Conservation (phyloP, 1,284 basidiomycete species). For the Anthracocystis panici-leucophaei region DNA sequence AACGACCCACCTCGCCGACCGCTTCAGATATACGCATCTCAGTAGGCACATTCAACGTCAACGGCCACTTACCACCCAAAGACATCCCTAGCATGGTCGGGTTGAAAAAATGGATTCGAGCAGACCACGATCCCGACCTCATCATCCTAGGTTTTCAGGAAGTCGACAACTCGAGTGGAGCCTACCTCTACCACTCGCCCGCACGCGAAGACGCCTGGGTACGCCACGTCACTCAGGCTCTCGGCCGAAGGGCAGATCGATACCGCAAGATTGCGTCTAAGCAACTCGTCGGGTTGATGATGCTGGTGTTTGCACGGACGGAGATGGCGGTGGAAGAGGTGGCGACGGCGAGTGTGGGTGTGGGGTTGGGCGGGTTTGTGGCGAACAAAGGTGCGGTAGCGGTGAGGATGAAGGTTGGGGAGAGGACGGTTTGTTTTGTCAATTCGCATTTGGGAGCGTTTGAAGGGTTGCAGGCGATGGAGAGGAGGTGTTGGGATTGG, state of each 20-base stretch:
- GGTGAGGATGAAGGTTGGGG: conserved; percentile 87
- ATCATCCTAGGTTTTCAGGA: conserved; percentile 55
- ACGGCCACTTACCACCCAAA: conserved; percentile 21
- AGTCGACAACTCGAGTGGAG: conserved; percentile 43
- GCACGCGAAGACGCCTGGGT: conserved; percentile 47
- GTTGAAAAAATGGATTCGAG: conserved; percentile 44
- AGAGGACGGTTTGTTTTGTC: conserved; percentile 92
- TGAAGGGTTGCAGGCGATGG: conserved; percentile 50
- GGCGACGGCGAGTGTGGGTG: conserved; percentile 39
- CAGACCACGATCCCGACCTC: conserved; percentile 51
- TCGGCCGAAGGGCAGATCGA: conserved; percentile 21
- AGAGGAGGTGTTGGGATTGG: conserved; percentile 54
- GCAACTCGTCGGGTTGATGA: conserved; percentile 53
- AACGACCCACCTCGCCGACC: conserved; percentile 36
- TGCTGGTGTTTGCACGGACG: conserved; percentile 35
- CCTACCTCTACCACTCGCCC: conserved; percentile 58
- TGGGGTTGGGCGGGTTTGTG: conserved; percentile 53
- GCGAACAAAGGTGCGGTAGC: conserved; percentile 78
- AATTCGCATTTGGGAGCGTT: conserved; percentile 91
- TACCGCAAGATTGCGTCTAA: conserved; percentile 49
- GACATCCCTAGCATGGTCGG: conserved; percentile 29
- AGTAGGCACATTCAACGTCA: conserved; percentile 50
- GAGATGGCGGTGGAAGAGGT: conserved; percentile 27
- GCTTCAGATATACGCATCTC: conserved; percentile 45
- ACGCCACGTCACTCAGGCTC: conserved; percentile 10